Conservation (phyloP, 2,329 filamentous ascomycete species). For the Triangularia setosa region DNA sequence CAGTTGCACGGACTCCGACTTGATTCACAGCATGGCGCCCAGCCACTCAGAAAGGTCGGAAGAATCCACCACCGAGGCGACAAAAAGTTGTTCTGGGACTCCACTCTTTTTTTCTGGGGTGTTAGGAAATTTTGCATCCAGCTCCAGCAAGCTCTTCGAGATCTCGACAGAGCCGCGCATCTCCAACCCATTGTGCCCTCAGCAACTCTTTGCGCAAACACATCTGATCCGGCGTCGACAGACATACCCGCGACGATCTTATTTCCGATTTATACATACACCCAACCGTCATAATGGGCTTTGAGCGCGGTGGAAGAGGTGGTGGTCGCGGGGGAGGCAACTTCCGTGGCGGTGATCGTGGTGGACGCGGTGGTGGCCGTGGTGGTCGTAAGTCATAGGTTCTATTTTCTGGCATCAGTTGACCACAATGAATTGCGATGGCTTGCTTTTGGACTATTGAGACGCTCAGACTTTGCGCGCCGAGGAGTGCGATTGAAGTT, state of each 20-base stretch:
- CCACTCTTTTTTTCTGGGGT: constrained; percentile 26
- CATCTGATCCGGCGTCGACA: constrained; percentile 8
- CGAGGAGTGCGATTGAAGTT: neutral
- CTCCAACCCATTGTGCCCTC: constrained; percentile 24
- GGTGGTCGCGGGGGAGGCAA: constrained; percentile 35
- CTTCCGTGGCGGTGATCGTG: constrained; percentile 34
- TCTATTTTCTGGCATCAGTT: neutral
- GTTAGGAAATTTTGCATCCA: constrained; percentile 30
- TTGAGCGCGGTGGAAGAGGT: constrained; percentile 42
- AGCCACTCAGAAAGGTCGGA: constrained; percentile 16
- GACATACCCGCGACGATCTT: neutral
- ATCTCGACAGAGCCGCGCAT: constrained; percentile 22
- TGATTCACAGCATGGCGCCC: neutral
- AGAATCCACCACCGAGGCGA: constrained; percentile 18
- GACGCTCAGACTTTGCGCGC: neutral
- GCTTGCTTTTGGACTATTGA: neutral
- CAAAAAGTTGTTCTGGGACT: constrained; percentile 10
- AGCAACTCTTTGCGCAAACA: constrained; percentile 10
- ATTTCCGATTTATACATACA: constrained; percentile 4
- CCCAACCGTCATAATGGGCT: constrained; percentile 36
- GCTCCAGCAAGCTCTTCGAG: constrained; percentile 27
- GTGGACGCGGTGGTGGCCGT: constrained; percentile 27
- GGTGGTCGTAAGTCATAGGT: constrained; percentile 22
- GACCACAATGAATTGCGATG: neutral
- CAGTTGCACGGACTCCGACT: neutral